These are phyloP conservation scores for Mortierella sp. DNA, from an alignment of 371 early-diverging fungal genomes.

Conservation along the genomic window DNA sequence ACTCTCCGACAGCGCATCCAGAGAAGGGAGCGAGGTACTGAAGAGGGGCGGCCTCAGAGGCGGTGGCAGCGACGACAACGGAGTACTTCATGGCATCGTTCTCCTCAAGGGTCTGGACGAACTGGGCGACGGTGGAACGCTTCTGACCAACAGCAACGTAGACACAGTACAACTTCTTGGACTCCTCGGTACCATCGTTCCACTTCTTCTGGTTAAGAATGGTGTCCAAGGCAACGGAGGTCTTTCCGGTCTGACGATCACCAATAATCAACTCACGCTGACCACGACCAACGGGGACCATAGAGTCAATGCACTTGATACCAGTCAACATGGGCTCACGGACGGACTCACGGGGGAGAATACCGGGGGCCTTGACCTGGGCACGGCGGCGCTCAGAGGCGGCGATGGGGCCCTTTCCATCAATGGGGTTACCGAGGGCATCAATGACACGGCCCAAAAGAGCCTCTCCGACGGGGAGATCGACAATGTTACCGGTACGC, in stretches of 20 bases:
- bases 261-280: conserved; percentile 99
- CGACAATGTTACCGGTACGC: conserved; percentile 97
- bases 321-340: conserved; percentile 98
- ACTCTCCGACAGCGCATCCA: conserved; percentile 96
- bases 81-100: conserved; percentile 94
- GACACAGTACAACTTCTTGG: conserved; percentile 96
- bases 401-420: conserved; percentile 95
- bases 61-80: conserved; percentile 96
- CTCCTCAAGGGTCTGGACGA: conserved; percentile 96
- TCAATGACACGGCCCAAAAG: conserved; percentile 97
- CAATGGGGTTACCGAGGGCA: conserved; percentile 97
- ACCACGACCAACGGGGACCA: conserved; percentile 98
- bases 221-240: conserved; percentile 96
- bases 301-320: conserved; percentile 98
- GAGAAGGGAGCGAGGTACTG: conserved; percentile 98
- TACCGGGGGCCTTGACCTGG: conserved; percentile 98
- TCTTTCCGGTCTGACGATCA: conserved; percentile 98
- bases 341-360: conserved; percentile 97
- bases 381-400: conserved; percentile 88
- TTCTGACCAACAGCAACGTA: conserved; percentile 98
- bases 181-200: conserved; percentile 90
- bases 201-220: conserved; percentile 98
- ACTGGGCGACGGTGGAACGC: conserved; percentile 97
- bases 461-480: conserved; percentile 93
- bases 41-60: conserved; percentile 96